Base-by-base conservation (phyloP, 1,139 yeast genomes). In the Pneumocystis murina region DNA sequence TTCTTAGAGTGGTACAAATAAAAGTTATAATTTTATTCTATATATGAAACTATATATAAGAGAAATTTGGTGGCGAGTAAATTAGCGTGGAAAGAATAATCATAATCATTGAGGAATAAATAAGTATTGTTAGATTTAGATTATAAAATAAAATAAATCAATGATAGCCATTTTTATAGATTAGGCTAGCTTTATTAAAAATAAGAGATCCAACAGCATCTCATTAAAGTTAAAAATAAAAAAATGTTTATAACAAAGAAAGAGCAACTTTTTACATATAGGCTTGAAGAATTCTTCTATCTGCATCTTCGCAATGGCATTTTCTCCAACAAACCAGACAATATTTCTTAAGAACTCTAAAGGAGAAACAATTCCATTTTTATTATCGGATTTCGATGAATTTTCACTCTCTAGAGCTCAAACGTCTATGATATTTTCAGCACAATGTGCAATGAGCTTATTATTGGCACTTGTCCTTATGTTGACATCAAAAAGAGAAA, bases 401-500 rank as follows among this genome's bases (percentile, higher is more conserved):
- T 58, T 58, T 24, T 38, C 41, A n/a, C 39, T 58, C 1, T 58
- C 60, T 12, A 58, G 60, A 30, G 30, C 43, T 10, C 43, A 58
- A 4, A 58, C 60, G 17, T 38, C 60, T 10, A 58, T 38, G 41
- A 40, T 38, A 12, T 54, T 67, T 57, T 68, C 69, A 10, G 69
- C 67, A 30, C 70, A 68, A 57, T 63, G 68, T 43, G 70, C 69
- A 36, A 61, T 70, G 20, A 65, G 68, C 43, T 58, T 63, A 8
- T 61, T 69, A 36, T 60, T 67, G 24, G 67, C 66, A 14, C 59
- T 68, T 38, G 62, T 66, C 14, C 64, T 68, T 30, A 62, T 67
- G 4, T 59, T 68, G 12, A 62, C 66, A 16, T 66, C 69, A 16
- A 65, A 65, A 41, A 66, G 65, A 75, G 5, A 78, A 66, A 75